A percentile compares a stretch with the other conserved stretches of the same genome.
Conservation (phyloP, 768 basidiomycete genomes). For the Agaricus blazei region DNA sequence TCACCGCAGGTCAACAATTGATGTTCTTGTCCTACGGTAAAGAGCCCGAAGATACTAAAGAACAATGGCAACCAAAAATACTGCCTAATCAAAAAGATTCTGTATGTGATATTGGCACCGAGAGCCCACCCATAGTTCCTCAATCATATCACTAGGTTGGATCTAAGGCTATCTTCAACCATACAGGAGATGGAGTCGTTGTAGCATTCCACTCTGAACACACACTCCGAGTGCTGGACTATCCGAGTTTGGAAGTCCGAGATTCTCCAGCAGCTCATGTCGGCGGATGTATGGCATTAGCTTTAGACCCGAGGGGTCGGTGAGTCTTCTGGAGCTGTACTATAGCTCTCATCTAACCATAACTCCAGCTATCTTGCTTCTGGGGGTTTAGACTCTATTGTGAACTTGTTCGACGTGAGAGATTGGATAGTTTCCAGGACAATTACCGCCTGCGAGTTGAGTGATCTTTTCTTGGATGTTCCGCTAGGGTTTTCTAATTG, state of each 20-base stretch:
- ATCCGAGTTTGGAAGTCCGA: constrained; percentile 52
- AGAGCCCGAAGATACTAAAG: constrained; percentile 43
- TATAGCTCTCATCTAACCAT: constrained; percentile 1
- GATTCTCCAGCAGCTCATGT: constrained; percentile 73
- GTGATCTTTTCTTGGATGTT: constrained; percentile 21
- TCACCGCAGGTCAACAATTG: constrained; percentile 54
- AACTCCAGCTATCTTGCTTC: constrained; percentile 63
- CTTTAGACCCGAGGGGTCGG: constrained; percentile 78
- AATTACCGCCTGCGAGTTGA: constrained; percentile 74
- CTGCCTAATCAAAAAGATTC: constrained; percentile 43
- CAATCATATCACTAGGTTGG: constrained; percentile 36
- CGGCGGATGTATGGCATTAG: constrained; percentile 72
- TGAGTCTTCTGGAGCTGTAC: constrained; percentile 17
- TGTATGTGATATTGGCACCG: constrained; percentile 21
- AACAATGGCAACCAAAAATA: constrained; percentile 29
- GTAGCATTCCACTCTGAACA: constrained; percentile 61
- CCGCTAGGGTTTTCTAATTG: constrained; percentile 1
- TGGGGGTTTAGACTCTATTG: constrained; percentile 77
- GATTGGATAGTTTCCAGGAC: constrained; percentile 80
- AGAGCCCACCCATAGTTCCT: no score
- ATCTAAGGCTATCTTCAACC: constrained; percentile 72
- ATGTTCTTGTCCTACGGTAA: constrained; percentile 57
- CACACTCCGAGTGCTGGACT: constrained; percentile 64
- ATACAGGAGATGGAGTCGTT: constrained; percentile 67
- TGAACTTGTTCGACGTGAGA: constrained; percentile 74